Evolutionary conservation across 805 yeast genomes (phyloP).

Genomic region (Middelhovenomyces tepae): DNA sequence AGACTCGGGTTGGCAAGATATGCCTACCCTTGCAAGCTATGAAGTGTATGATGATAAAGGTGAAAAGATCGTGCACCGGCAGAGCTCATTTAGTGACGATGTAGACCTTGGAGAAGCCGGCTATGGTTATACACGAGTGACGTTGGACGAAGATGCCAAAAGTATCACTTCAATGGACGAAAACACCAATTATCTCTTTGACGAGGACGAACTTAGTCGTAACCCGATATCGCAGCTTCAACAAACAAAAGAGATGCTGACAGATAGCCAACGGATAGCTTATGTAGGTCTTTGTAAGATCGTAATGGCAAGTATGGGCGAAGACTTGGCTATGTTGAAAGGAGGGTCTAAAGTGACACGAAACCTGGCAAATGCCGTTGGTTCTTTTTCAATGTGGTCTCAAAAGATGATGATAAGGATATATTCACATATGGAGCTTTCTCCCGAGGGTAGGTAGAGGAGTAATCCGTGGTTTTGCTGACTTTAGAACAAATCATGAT

Average conservation of each 20-base stretch:
- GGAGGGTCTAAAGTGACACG: conserved; percentile 41
- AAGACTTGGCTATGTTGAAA: conserved; percentile 51
- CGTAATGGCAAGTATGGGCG: conserved; percentile 70
- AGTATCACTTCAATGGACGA: conserved; percentile 45
- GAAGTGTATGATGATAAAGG: conserved; percentile 76
- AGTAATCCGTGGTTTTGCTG: neutral
- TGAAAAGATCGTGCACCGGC: conserved; percentile 24
- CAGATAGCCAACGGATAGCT: conserved; percentile 82
- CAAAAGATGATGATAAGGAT: conserved; percentile 58
- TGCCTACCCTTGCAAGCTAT: conserved; percentile 70
- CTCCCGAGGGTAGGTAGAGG: conserved; percentile 34
- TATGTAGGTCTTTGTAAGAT: conserved; percentile 80
- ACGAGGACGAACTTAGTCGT: conserved; percentile 34
- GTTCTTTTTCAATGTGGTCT: conserved; percentile 80
- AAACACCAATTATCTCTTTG: conserved; percentile 48
- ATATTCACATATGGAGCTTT: conserved; percentile 72
- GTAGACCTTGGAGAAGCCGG: conserved; percentile 29
- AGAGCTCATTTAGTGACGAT: conserved; percentile 12
- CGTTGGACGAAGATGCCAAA: conserved; percentile 73
- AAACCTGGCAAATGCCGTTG: conserved; percentile 57
- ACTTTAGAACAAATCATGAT: conserved; percentile 67
- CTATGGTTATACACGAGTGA: conserved; percentile 80
- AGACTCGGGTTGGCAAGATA: conserved; percentile 68
- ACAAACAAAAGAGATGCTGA: conserved; percentile 70
- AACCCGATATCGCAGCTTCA: conserved; percentile 59